These are phyloP conservation scores for Haematococcus sp. DNA, from an alignment of 139 green algal species.

Conservation along the genomic window DNA sequence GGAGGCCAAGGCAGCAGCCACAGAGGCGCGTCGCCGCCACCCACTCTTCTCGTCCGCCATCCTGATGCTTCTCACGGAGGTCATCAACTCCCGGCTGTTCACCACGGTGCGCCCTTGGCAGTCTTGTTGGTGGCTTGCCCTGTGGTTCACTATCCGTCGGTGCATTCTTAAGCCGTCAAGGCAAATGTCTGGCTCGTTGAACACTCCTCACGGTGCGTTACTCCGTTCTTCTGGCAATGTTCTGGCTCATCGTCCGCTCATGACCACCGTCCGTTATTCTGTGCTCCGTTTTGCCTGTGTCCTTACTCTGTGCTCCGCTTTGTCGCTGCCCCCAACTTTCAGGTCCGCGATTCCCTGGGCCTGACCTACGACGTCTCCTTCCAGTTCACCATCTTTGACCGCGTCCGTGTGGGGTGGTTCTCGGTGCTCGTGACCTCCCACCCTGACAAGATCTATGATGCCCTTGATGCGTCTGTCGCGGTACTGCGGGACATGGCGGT, in stretches of 20 bases:
- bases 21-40: constrained; percentile 53
- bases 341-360: constrained; percentile 88
- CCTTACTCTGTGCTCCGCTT: background rate
- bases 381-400: constrained; percentile 72
- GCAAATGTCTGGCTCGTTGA: too few relatives aligned
- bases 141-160: background rate
- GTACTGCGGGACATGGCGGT: constrained; percentile 72
- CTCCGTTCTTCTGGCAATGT: too few relatives aligned
- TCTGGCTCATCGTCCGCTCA: too few relatives aligned
- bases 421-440: constrained; percentile 90
- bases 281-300: too few relatives aligned
- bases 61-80: constrained; percentile 81
- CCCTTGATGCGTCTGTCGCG: constrained; percentile 74
- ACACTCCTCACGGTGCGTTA: too few relatives aligned
- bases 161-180: too few relatives aligned
- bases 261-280: too few relatives aligned
- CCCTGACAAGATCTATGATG: constrained; percentile 93
- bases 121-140: background rate
- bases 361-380: constrained; percentile 99
- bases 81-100: constrained; percentile 96
- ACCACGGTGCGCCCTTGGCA: constrained; percentile 68
- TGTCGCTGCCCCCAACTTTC: background rate
- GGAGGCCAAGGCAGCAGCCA: background rate
- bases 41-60: constrained; percentile 75
- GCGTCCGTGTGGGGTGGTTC: constrained; percentile 63